Evolutionary conservation across 1,139 yeast species (phyloP).

Genomic region (Debaryomyces sp.): DNA sequence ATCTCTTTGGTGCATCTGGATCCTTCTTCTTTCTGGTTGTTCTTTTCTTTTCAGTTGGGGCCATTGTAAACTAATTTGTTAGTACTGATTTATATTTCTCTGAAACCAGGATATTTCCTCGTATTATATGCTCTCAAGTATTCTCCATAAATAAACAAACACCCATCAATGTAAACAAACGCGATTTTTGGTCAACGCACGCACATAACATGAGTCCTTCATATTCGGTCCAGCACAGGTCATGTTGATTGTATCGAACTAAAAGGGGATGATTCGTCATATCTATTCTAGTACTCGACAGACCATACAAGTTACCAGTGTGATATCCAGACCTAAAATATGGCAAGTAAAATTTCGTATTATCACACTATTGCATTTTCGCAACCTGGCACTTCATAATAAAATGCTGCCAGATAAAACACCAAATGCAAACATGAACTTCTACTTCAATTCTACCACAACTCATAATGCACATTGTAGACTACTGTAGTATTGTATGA

Average conservation of each 20-base stretch:
- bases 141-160: constrained; percentile 5
- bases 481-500: background rate
- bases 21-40: constrained; percentile 64
- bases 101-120: background rate
- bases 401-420: background rate
- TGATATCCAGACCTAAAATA: background rate
- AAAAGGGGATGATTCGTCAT: background rate
- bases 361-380: background rate
- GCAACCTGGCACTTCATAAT: background rate
- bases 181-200: background rate
- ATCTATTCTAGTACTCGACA: background rate
- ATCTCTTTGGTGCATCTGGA: constrained; percentile 99
- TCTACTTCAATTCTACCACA: background rate
- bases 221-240: background rate
- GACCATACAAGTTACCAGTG: background rate
- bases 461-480: background rate
- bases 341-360: background rate
- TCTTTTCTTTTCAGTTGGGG: constrained; percentile 47
- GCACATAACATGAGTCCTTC: background rate
- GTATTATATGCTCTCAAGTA: constrained; percentile 2
- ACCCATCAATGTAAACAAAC: background rate
- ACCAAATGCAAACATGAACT: background rate
- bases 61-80: constrained; percentile 15
- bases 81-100: background rate
- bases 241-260: background rate